Evolutionary conservation across 352 stramenopile genomes (phyloP), one percentile per base, ranked within the genome.

Genomic region (Saprolegnia diclina): DNA sequence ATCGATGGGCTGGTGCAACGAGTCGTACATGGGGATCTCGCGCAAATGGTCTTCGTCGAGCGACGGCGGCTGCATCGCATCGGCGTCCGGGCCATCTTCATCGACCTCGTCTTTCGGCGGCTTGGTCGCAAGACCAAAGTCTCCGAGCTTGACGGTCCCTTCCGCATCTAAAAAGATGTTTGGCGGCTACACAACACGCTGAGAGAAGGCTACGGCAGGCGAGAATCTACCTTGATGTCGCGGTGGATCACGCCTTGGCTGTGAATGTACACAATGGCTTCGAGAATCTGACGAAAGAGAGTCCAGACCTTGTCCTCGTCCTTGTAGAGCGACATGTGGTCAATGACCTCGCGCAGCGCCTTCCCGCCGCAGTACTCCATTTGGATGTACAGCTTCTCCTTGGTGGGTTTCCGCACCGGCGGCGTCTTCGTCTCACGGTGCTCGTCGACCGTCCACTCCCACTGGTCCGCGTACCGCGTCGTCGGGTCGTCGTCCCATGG

Each of bases 301-400:
- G 89, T 96, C 94, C 93, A 98, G 35, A 98, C 92, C 67, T 95
- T 93, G 66, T 94, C 85, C 1, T 81, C 77, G n/a, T 92, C 78
- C 74, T 88, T 80, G 64, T 77, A 91, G 29, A 98, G 73, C 0
- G 74, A 73, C 18, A 81, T 82, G 54, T 98, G 89, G 72, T 99
- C 94, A 67, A 98, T 98, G 40, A 98, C 82, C 50, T 98, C 90
- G 63, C 93, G 79, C 40, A 99, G 77, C 29, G 94, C 97, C 56
- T 95, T 97, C 10, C 88, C 80, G 53, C 95, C 82, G 56, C 96
- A 99, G 72, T 94, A 99, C 76, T 99, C 91, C 95, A 98, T 98
- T 76, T 98, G 90, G 69, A 97, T 97, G 71, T 93, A 96, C 62
- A 97, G 75, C 67, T 82, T 88, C 65, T 95, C 87, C 40, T 80